Evolutionary conservation across 805 yeast species (phyloP).

Genomic region (Ogataea ramenticola): DNA sequence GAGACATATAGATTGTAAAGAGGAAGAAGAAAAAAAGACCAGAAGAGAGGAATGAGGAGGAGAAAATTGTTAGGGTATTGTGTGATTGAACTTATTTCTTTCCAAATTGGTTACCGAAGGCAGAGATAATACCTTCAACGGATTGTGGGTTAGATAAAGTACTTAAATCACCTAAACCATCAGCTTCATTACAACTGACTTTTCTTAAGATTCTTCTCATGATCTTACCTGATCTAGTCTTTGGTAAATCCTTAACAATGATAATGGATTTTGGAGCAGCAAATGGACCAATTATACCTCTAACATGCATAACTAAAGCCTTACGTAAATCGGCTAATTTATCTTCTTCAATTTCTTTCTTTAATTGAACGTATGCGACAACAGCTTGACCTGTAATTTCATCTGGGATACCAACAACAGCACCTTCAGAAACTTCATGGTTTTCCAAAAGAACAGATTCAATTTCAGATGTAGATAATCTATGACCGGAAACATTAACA

Average conservation of each 20-base stretch:
- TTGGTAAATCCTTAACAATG: conserved; percentile 88
- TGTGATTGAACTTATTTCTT: conserved; percentile 17
- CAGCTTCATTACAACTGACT: conserved; percentile 86
- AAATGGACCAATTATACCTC: conserved; percentile 88
- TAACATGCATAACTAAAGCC: conserved; percentile 78
- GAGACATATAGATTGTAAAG: too few species aligned
- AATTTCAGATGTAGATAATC: conserved; percentile 97
- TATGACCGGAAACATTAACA: conserved; percentile 95
- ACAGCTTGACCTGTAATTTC: conserved; percentile 98
- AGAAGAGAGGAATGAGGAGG: background rate
- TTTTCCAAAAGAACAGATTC: conserved; percentile 86
- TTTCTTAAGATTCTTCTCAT: conserved; percentile 97
- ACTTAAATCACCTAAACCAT: conserved; percentile 85
- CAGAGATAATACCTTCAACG: conserved; percentile 68
- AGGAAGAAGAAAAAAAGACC: background rate
- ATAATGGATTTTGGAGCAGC: conserved; percentile 90
- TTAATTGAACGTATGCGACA: conserved; percentile 86
- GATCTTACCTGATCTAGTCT: conserved; percentile 97
- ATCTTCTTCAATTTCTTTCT: conserved; percentile 35
- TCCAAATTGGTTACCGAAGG: conserved; percentile 44
- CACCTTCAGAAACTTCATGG: conserved; percentile 79
- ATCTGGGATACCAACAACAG: conserved; percentile 94
- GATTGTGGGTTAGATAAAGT: conserved; percentile 83
- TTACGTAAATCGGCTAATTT: conserved; percentile 52
- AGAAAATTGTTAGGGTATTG: background rate